Base-by-base conservation (phyloP, 2,329 filamentous ascomycete genomes). In the Bretziella fagacearum region DNA sequence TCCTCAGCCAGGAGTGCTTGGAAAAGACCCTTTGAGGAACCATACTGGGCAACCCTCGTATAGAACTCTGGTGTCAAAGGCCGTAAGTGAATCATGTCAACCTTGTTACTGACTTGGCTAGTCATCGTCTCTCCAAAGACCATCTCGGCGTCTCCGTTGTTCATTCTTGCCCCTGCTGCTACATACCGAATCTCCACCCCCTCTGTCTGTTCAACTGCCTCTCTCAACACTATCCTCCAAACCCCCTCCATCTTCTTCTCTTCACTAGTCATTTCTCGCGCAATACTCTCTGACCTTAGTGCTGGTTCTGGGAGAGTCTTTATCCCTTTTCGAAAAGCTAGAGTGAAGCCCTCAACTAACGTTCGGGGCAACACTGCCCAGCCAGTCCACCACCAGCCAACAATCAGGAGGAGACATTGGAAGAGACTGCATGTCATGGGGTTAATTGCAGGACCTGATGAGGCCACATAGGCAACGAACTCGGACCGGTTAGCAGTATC, bases 351-450 rank as follows among this genome's bases (percentile, higher is more conserved):
- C 20, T 43, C 40, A 22, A 43, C 20, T 26, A 11, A 43, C 15
- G 25, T 30, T 15, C 40, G 40, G 17, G 26, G 40, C 7, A 43
- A 6, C n/a, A 43, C 26, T 4, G 27, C 25, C 26, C 40, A 43
- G 18, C 6, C 18, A 15, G 15, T 43, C 26, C 40, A 43, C 27
- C 23, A 29, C 10, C 32, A 30, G 18, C 7, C 18, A 13, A 43
- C 11, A 20, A 43, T 18, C 11, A 43, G 26, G 3, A 30, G 13
- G 11, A 43, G n/a, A 7, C 15, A 17, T 8, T 8, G 60, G 73
- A 18, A 79, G 65, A 2, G 83, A 60, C 55, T 82, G 84, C 0
- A 70, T 57, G 37, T 75, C 65, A 0, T 65, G 63, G 47, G 42
- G n/a, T 46, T 15, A 2, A 69, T 66, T 10, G 20, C 23, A 3